Conservation (phyloP, 116 monocot genomes). For the Papilionanthe hybrid region DNA sequence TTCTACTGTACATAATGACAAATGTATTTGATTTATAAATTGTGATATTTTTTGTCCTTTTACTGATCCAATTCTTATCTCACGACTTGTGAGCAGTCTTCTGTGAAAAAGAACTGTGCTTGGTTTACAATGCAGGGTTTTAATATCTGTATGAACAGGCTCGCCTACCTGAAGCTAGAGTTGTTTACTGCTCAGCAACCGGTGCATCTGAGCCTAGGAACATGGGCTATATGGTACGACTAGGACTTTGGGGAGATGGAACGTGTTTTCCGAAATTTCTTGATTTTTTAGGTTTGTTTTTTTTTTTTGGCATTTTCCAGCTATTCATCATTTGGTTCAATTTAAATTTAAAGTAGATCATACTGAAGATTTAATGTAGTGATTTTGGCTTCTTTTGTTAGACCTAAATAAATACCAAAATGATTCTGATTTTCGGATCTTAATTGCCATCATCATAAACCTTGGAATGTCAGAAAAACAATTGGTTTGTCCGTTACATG, state of each 20-base stretch:
- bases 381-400: neutral
- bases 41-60: neutral
- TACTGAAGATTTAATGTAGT: neutral
- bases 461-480: neutral
- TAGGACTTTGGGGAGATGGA: slow-evolving; percentile 97
- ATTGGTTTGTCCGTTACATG: neutral
- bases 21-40: neutral
- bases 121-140: neutral
- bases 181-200: slow-evolving; percentile 98
- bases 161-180: slow-evolving; percentile 79
- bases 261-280: slow-evolving; percentile 73
- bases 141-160: slow-evolving; percentile 37
- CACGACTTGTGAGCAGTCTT: neutral
- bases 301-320: neutral
- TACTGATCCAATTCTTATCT: neutral
- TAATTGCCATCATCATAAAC: neutral
- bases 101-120: neutral
- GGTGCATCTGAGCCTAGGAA: slow-evolving; percentile 98
- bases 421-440: neutral
- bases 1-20: neutral
- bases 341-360: slow-evolving; percentile 1
- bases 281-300: slow-evolving; percentile 71
- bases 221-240: slow-evolving; percentile 96
- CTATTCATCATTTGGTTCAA: neutral
- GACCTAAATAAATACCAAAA: neutral